Evolutionary conservation across 2,329 filamentous ascomycete species (phyloP).

Genomic region (Colletotrichum orbiculare): DNA sequence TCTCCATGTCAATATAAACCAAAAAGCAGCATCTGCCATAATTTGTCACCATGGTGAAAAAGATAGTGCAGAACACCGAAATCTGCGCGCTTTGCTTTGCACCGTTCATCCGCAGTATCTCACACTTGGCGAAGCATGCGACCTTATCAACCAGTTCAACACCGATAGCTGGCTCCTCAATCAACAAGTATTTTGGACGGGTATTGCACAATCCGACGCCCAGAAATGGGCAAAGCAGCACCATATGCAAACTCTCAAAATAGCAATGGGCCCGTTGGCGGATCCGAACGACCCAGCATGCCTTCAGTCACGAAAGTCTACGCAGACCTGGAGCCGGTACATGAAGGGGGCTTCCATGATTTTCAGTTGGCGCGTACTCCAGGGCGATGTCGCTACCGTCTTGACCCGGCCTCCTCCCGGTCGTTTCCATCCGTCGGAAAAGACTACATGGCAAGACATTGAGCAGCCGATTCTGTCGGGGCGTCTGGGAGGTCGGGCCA

Average conservation of each 20-base stretch:
- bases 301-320: not conserved
- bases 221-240: not conserved
- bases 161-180: not conserved
- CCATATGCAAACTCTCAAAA: not conserved
- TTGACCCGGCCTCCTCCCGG: not conserved
- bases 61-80: too few relatives aligned
- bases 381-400: not conserved
- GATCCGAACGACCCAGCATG: not conserved
- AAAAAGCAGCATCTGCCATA: too few relatives aligned
- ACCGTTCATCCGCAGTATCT: not conserved
- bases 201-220: not conserved
- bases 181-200: slow-evolving; percentile 9
- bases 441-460: not conserved
- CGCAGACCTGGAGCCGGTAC: not conserved
- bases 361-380: slow-evolving; percentile 3
- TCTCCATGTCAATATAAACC: too few relatives aligned
- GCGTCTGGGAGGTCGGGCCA: fast-evolving
- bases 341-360: slow-evolving; percentile 3
- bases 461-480: slow-evolving; percentile 1
- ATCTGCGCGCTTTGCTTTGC: too few relatives aligned
- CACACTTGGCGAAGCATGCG: not conserved
- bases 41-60: too few relatives aligned
- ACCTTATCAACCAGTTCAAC: not conserved
- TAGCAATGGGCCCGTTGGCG: slow-evolving; percentile 4
- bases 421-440: not conserved